Base-by-base conservation (phyloP, 2,329 filamentous ascomycete species). In the Juglanconis sp. region DNA sequence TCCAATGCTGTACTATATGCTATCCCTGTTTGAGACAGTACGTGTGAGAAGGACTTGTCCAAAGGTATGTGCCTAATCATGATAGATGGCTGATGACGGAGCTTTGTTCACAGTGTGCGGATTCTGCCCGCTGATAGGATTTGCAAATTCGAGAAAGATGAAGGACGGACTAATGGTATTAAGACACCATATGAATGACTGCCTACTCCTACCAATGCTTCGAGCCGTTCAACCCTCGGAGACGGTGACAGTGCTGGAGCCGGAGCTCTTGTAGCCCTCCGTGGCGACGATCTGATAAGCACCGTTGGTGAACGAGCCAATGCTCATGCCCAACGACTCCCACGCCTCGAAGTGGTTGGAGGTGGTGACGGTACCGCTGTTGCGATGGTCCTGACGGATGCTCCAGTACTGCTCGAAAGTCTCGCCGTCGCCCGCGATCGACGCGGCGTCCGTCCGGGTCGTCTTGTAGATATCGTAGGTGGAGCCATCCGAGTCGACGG, bases 391-490 rank as follows among this genome's bases (percentile, higher is more conserved):
- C 53, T 70, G 68, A 62, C 82, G 76, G 57, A 85, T 77, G 13
- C 76, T 79, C 78, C 78, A 81, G 72, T 75, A 82, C 73, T 82
- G 79, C 68, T 77, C 68, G 65, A 82, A 81, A 64, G 78, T 81
- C 58, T 64, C 60, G 24, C 77, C 81, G n/a, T 77, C 79, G 62
- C 79, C 79, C 63, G 77, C 69, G 64, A 81, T 80, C 53, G 73
- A 77, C 17, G 78, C 78, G 64, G 73, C 70, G 66, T 80, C 77
- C 65, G 68, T 64, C 53, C 72, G 70, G 36, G 64, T 67, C 47
- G 68, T 70, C 59, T 66, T 65, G 68, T 73, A 76, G 64, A 76
- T 66, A 63, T 75, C 68, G 66, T 76, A 76, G 31, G 66, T 69
- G 36, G 66, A 69, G 56, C 73, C 74, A 65, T 74, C 74, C 24